phyloP scores from a whole-genome alignment of 768 basidiomycete species.

The Xanthoconium purpureum region DNA sequence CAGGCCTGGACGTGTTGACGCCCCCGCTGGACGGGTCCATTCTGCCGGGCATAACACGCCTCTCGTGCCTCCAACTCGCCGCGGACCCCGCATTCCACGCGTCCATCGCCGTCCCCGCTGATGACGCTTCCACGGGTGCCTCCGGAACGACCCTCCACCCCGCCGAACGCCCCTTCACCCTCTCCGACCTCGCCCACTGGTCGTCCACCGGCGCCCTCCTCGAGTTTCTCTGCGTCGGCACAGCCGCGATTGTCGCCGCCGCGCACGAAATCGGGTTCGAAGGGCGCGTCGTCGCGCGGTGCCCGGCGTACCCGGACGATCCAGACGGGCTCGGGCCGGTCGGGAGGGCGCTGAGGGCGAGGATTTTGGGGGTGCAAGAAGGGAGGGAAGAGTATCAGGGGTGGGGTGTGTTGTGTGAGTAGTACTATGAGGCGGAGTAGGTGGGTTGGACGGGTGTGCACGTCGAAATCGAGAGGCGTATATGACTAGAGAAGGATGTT shows the following conservation, averaged over 20 bases:
- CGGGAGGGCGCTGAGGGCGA: conserved; percentile 64
- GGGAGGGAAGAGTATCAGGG: conserved; percentile 58
- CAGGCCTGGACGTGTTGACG: conserved; percentile 73
- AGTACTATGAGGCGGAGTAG: not conserved
- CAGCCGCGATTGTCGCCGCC: conserved; percentile 73
- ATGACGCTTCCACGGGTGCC: too few species aligned
- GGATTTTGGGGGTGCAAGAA: conserved; percentile 76
- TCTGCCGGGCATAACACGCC: conserved; percentile 88
- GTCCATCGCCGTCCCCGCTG: too few species aligned
- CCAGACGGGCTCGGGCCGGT: conserved; percentile 49
- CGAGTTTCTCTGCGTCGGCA: conserved; percentile 85
- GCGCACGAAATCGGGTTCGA: conserved; percentile 73
- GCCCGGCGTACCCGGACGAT: conserved; percentile 49
- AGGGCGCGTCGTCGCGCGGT: conserved; percentile 56
- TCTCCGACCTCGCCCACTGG: conserved; percentile 54
- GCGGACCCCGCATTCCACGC: conserved; percentile 52
- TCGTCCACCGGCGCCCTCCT: conserved; percentile 60
- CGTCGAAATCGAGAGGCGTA: too few species aligned
- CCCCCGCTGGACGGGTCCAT: conserved; percentile 90
- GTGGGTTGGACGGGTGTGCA: too few species aligned
- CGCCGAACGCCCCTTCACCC: conserved; percentile 60
- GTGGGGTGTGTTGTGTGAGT: conserved; percentile 52
- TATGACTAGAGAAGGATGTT: too few species aligned
- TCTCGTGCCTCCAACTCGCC: conserved; percentile 73
- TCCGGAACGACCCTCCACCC: conserved; percentile 26